Percentiles rank a stretch among this genome's conserved stretches.
phyloP scores from a whole-genome alignment of 345 rosid genomes.

The Brassica juncea region DNA sequence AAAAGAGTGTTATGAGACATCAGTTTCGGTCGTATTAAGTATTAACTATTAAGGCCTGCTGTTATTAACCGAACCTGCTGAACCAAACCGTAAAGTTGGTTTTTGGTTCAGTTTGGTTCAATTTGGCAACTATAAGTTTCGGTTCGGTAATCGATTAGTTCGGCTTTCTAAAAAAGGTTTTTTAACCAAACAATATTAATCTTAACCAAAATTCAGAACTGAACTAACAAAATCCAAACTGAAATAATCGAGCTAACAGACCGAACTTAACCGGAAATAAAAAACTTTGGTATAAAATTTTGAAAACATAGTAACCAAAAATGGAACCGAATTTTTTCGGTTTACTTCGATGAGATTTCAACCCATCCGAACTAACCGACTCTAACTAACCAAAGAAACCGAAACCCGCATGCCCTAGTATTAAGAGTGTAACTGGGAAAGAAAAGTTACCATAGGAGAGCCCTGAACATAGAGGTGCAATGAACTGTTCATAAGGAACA shows the following conservation, averaged over 20 bases:
- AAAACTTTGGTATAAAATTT: too few species aligned
- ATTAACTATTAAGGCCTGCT: too few species aligned
- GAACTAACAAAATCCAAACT: too few species aligned
- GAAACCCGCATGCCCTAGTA: background rate
- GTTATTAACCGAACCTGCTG: background rate
- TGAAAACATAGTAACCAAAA: background rate
- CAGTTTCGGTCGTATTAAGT: background rate
- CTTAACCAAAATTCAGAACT: background rate
- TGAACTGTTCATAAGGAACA: constrained; percentile 23
- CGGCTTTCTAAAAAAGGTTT: background rate
- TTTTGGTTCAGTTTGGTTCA: background rate
- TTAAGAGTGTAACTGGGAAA: background rate
- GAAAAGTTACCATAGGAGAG: constrained; percentile 26
- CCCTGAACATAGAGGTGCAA: constrained; percentile 35
- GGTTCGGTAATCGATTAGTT: background rate
- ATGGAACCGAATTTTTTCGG: too few species aligned
- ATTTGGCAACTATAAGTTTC: background rate
- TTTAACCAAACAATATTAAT: background rate
- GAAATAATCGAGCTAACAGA: too few species aligned
- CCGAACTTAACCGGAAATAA: too few species aligned
- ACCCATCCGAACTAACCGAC: background rate
- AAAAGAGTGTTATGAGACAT: background rate
- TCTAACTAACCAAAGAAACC: background rate
- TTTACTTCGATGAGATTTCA: too few species aligned
- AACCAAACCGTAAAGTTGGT: background rate